These are phyloP conservation scores for Torulaspora globosa DNA, from an alignment of 1,139 yeast genomes.

Conservation along the genomic window DNA sequence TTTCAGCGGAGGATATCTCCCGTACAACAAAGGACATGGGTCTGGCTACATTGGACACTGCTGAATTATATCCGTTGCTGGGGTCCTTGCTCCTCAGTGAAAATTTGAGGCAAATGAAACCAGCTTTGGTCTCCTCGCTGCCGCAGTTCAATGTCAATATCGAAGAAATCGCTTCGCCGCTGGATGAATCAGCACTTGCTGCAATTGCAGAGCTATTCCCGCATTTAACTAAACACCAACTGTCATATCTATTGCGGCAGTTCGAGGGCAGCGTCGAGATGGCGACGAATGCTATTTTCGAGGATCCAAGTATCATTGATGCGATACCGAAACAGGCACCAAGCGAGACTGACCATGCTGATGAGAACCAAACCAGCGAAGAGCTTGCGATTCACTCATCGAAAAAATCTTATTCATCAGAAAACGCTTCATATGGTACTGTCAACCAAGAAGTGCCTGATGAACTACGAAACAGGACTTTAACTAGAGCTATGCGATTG, in stretches of 20 bases:
- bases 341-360: slow-evolving; percentile 9
- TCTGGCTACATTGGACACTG: slow-evolving; percentile 41
- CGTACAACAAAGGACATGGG: slow-evolving; percentile 46
- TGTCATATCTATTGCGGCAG: slow-evolving; percentile 45
- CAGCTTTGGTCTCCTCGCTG: slow-evolving; percentile 28
- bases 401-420: slow-evolving; percentile 3
- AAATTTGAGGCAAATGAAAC: slow-evolving; percentile 47
- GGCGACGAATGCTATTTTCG: slow-evolving; percentile 59
- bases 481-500: slow-evolving; percentile 60
- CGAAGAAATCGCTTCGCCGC: slow-evolving; percentile 3
- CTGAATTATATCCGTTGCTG: slow-evolving; percentile 50
- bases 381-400: slow-evolving; percentile 11
- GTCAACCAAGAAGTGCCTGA: slow-evolving; percentile 40
- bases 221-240: slow-evolving; percentile 44
- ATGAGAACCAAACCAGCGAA: slow-evolving; percentile 7
- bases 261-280: slow-evolving; percentile 53
- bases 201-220: slow-evolving; percentile 60
- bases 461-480: slow-evolving; percentile 50
- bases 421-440: slow-evolving; percentile 18
- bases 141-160: slow-evolving; percentile 29
- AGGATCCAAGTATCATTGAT: slow-evolving; percentile 38
- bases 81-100: slow-evolving; percentile 52
- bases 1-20: slow-evolving; percentile 45
- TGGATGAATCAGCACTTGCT: slow-evolving; percentile 41
- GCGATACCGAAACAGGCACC: slow-evolving; percentile 18